phyloP scores from a whole-genome alignment of 2,329 filamentous ascomycete species.

The Cladorrhinum sp. region DNA sequence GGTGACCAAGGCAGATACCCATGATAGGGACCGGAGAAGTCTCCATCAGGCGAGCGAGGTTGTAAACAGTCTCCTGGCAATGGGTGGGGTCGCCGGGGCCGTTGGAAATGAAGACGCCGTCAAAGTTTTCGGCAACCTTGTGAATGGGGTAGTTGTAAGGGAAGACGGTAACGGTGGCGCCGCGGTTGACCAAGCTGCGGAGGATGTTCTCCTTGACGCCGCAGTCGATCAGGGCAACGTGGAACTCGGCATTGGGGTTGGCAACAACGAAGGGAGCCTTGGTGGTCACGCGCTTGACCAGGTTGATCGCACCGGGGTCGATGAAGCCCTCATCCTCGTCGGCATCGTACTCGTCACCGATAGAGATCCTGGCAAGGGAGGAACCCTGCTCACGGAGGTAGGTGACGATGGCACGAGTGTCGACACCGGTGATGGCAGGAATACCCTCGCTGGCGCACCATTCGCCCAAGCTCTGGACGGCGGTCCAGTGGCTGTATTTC shows the following conservation, averaged over 20 bases:
- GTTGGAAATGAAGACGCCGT: constrained; percentile 98
- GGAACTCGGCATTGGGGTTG: constrained; percentile 76
- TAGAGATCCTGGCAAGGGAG: constrained; percentile 87
- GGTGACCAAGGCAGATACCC: constrained; percentile 97
- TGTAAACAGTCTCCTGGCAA: constrained; percentile 91
- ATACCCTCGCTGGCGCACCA: constrained; percentile 98
- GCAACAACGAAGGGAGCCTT: constrained; percentile 97
- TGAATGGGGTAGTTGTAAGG: constrained; percentile 97
- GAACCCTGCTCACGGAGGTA: constrained; percentile 94
- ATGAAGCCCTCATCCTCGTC: constrained; percentile 96
- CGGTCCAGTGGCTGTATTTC: constrained; percentile 98
- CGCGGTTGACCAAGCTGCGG: constrained; percentile 85
- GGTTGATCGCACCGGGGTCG: constrained; percentile 93
- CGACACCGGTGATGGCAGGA: constrained; percentile 92
- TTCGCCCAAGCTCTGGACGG: constrained; percentile 85
- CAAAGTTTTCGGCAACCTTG: constrained; percentile 96
- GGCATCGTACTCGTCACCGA: constrained; percentile 97
- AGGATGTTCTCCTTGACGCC: constrained; percentile 99
- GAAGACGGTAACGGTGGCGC: constrained; percentile 89
- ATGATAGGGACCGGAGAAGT: constrained; percentile 88
- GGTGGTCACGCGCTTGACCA: constrained; percentile 94
- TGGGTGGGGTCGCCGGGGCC: constrained; percentile 97
- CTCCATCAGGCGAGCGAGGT: constrained; percentile 87
- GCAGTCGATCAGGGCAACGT: constrained; percentile 94
- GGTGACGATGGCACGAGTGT: constrained; percentile 95